Base-by-base conservation (phyloP, 257 asterid genomes). In the Solanum commersonii region DNA sequence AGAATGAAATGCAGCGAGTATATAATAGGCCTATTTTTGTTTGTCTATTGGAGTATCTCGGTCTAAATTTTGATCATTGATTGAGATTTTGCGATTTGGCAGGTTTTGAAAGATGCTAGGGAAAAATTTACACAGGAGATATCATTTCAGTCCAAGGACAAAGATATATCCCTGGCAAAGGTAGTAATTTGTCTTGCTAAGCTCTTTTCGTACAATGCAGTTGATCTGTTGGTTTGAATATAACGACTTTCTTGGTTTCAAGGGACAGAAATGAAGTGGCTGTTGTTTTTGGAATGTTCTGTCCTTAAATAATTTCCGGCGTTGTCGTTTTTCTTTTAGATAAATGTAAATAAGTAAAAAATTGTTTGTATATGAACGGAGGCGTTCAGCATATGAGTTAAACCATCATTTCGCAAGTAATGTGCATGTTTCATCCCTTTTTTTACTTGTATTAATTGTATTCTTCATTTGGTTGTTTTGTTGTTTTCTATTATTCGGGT, bases 91-190 rank as follows among this genome's bases (percentile, higher is more conserved):
- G 38, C 88, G 92, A 87, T 89, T 27, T 87, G 60, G 83, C 94
- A 96, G 99, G 94, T 92, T 18, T 93, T 91, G 86, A 93, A 92
- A 92, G 94, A 92, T 90, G 95, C 99, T 71, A 93, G 99, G 90
- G 94, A 93, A 78, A 92, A 94, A 88, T 96, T 93, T 89, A 94
- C 94, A 8, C 86, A 83, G 67, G 99, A 95, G 94, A 95, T 95
- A 88, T 93, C 98, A 65, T 95, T 94, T 90, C 95, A 90, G 93
- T 92, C 97, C 27, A 94, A 94, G 92, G 98, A 94, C 91, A 95
- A 95, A 88, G 98, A 96, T 91, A 91, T 96, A 91, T 95, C 98
- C 68, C 98, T 96, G 38, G 95, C 99, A 63, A 95, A 96, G 98
- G 99, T 96, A 91, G 49, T 87, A 33, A 33, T 84, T 79, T 49